A percentile compares a stretch with the other conserved stretches of the same genome.
These are phyloP conservation scores for Chlorella sp. DNA, from an alignment of 139 green algal species.

Conservation along the genomic window DNA sequence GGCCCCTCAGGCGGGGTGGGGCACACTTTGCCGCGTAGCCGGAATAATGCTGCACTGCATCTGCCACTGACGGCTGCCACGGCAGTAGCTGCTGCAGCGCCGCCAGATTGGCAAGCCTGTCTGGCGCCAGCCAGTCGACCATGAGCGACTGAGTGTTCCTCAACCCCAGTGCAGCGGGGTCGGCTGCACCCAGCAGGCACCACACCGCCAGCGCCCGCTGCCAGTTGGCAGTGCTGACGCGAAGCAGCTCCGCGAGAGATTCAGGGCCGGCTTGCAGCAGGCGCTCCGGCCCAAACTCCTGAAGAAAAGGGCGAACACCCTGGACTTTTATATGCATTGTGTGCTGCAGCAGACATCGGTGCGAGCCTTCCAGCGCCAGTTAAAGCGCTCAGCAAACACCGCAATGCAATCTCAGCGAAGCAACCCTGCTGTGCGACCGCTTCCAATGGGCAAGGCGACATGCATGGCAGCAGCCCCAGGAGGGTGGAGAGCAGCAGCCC, in stretches of 20 bases:
- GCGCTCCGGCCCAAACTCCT: background rate
- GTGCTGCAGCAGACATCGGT: no score
- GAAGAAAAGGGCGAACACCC: background rate
- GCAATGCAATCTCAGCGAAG: background rate
- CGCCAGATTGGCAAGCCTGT: background rate
- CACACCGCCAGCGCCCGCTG: background rate
- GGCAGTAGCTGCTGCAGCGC: conserved; percentile 8
- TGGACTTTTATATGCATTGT: no score
- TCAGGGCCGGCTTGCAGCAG: background rate
- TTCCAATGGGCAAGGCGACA: background rate
- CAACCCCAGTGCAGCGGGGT: background rate
- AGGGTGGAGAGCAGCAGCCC: background rate
- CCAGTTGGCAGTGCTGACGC: background rate
- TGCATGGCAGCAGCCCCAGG: no score
- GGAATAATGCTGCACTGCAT: background rate
- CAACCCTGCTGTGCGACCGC: background rate
- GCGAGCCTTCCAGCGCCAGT: no score
- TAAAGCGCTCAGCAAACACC: background rate
- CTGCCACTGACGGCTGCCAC: background rate
- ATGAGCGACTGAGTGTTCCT: background rate
- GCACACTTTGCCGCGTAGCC: background rate
- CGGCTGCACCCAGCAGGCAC: background rate
- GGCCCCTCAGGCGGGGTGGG: background rate
- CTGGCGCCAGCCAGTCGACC: background rate
- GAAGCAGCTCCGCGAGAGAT: background rate